Conservation (phyloP, 2,329 filamentous ascomycete genomes). For the Alternaria atra region DNA sequence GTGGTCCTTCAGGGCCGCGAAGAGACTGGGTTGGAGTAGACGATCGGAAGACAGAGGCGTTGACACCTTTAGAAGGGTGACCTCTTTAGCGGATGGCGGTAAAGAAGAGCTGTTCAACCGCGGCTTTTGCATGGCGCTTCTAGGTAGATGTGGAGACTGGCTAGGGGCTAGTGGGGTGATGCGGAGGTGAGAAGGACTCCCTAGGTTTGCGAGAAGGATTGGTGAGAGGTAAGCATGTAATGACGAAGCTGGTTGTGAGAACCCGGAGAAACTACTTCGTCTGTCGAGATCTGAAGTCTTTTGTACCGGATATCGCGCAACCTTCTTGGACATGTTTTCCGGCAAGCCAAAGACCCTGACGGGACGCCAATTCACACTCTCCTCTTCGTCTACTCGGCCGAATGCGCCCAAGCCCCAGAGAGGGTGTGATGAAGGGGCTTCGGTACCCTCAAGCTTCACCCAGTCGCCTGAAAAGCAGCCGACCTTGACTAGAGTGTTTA, state of each 20-base stretch:
- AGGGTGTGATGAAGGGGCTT: slow-evolving; percentile 75
- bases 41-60: slow-evolving; percentile 89
- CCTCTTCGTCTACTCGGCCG: slow-evolving; percentile 69
- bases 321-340: slow-evolving; percentile 69
- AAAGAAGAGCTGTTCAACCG: slow-evolving; percentile 56
- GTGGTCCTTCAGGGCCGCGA: slow-evolving; percentile 86
- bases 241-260: slow-evolving; percentile 35
- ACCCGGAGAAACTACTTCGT: slow-evolving; percentile 59
- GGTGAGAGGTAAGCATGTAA: slow-evolving; percentile 77
- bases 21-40: slow-evolving; percentile 82
- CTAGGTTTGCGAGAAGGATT: slow-evolving; percentile 84
- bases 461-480: slow-evolving; percentile 98
- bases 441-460: slow-evolving; percentile 82
- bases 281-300: slow-evolving; percentile 49
- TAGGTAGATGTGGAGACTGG: slow-evolving; percentile 48
- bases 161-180: slow-evolving; percentile 73
- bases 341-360: slow-evolving; percentile 90
- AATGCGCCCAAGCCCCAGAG: slow-evolving; percentile 75
- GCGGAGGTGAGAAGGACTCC: slow-evolving; percentile 78
- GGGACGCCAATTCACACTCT: slow-evolving; percentile 75
- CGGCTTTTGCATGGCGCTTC: slow-evolving; percentile 53
- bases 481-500: slow-evolving; percentile 83
- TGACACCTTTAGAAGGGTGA: slow-evolving; percentile 86
- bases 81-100: slow-evolving; percentile 74
- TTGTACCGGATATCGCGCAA: slow-evolving; percentile 64